Percentiles rank a stretch among this genome's conserved stretches.
Evolutionary conservation across 768 basidiomycete genomes (phyloP).

Genomic region (Phylloporus rhodoxanthus): DNA sequence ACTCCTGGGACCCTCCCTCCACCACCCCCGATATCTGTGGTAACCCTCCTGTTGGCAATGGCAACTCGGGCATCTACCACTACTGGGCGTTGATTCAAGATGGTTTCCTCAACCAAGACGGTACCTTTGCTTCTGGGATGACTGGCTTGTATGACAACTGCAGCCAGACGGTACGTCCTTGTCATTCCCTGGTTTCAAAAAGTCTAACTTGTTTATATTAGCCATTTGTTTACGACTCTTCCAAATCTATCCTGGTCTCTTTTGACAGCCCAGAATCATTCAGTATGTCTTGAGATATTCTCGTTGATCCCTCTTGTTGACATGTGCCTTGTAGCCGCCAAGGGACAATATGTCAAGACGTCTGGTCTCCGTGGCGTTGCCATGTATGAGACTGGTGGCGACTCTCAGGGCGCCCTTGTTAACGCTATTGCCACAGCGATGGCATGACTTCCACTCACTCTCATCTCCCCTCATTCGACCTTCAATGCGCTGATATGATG

Average conservation of each 20-base stretch:
- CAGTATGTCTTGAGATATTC: slow-evolving; percentile 27
- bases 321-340: slow-evolving; percentile 29
- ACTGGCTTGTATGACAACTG: slow-evolving; percentile 55
- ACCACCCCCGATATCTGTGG: slow-evolving; percentile 57
- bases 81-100: slow-evolving; percentile 57
- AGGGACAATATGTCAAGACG: slow-evolving; percentile 37
- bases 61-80: slow-evolving; percentile 48
- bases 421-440: slow-evolving; percentile 29
- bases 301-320: not conserved
- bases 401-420: slow-evolving; percentile 34
- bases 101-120: slow-evolving; percentile 46
- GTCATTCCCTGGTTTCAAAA: not conserved
- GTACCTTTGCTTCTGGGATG: slow-evolving; percentile 49
- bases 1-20: slow-evolving; percentile 47
- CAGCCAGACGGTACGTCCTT: slow-evolving; percentile 60
- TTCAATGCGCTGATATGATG: slow-evolving; percentile 8
- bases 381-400: slow-evolving; percentile 43
- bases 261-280: slow-evolving; percentile 63
- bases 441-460: slow-evolving; percentile 10
- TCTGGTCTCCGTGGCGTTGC: slow-evolving; percentile 37
- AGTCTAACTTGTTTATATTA: slow-evolving; percentile 23
- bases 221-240: slow-evolving; percentile 63
- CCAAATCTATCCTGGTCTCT: slow-evolving; percentile 51
- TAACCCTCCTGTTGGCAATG: slow-evolving; percentile 37
- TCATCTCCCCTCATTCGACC: slow-evolving; percentile 7